Conservation (phyloP, 352 stramenopile species). For the Sclerospora graminicola region DNA sequence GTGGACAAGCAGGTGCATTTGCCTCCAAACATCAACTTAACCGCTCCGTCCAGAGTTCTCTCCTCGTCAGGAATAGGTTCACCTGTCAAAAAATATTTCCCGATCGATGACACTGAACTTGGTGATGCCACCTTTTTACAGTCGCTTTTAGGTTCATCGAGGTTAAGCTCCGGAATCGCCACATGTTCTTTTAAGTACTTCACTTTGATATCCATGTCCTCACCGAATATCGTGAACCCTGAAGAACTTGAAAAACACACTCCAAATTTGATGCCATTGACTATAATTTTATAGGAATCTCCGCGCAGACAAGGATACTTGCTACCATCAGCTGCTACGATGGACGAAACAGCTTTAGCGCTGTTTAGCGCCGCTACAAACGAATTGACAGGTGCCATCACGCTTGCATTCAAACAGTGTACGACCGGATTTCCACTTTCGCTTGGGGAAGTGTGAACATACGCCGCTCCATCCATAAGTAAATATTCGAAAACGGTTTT, state of each 20-base stretch:
- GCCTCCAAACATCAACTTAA: slow-evolving; percentile 4
- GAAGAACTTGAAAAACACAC: slow-evolving; percentile 18
- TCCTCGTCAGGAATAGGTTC: background rate
- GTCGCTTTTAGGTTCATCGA: background rate
- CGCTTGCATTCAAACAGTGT: slow-evolving; percentile 9
- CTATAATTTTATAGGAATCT: slow-evolving; percentile 16
- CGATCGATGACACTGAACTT: slow-evolving; percentile 7
- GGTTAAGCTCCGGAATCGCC: background rate
- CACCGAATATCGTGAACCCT: slow-evolving; percentile 20
- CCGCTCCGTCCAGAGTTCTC: slow-evolving; percentile 4
- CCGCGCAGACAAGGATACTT: slow-evolving; percentile 13
- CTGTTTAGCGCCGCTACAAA: slow-evolving; percentile 14
- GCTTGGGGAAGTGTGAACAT: slow-evolving; percentile 2
- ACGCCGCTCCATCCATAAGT: slow-evolving; percentile 18
- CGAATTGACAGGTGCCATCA: slow-evolving; percentile 15
- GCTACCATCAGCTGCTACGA: slow-evolving; percentile 4
- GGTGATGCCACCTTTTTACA: slow-evolving; percentile 8
- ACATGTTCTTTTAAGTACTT: slow-evolving; percentile 8
- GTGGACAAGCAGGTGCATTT: slow-evolving; percentile 5
- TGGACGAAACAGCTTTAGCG: slow-evolving; percentile 6
- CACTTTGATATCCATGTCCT: slow-evolving; percentile 23
- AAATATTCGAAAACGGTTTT: slow-evolving; percentile 16
- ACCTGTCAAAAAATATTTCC: slow-evolving; percentile 15
- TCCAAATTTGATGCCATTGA: slow-evolving; percentile 26
- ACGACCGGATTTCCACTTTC: background rate